Conservation (phyloP, 140 eudicot genomes). For the Erigeron philadelphicus region DNA sequence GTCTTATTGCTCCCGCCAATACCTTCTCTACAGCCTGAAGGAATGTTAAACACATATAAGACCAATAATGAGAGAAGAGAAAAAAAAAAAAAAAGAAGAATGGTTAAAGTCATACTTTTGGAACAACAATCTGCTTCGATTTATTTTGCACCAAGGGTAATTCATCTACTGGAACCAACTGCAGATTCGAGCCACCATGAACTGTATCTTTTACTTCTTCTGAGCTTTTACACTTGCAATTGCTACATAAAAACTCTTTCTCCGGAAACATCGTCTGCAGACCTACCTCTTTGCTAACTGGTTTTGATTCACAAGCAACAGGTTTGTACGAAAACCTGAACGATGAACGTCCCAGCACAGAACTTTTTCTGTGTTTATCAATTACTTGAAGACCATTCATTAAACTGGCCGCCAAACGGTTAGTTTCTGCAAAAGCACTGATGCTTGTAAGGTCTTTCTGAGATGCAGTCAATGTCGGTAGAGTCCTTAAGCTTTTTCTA, state of each 20-base stretch:
- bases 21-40: conserved; percentile 86
- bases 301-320: conserved; percentile 37
- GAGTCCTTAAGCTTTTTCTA: conserved; percentile 61
- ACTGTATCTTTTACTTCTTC: conserved; percentile 37
- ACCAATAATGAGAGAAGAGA: background rate
- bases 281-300: conserved; percentile 64
- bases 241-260: conserved; percentile 51
- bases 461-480: conserved; percentile 45
- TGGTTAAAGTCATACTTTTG: conserved; percentile 49
- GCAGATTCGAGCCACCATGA: conserved; percentile 45
- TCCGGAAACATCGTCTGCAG: conserved; percentile 56
- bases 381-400: conserved; percentile 79
- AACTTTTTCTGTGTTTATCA: conserved; percentile 49
- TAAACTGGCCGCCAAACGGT: conserved; percentile 81
- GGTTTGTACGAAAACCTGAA: conserved; percentile 76
- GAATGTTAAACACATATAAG: conserved; percentile 17
- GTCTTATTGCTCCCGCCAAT: conserved; percentile 86
- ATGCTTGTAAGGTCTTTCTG: conserved; percentile 33
- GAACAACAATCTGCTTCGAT: conserved; percentile 60
- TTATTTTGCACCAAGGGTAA: conserved; percentile 41
- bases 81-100: background rate
- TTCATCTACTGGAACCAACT: conserved; percentile 52
- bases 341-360: conserved; percentile 57
- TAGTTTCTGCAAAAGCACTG: conserved; percentile 37
- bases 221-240: conserved; percentile 46